phyloP scores from a whole-genome alignment of 2,329 filamentous ascomycete genomes.

The Aspergillus sp. region DNA sequence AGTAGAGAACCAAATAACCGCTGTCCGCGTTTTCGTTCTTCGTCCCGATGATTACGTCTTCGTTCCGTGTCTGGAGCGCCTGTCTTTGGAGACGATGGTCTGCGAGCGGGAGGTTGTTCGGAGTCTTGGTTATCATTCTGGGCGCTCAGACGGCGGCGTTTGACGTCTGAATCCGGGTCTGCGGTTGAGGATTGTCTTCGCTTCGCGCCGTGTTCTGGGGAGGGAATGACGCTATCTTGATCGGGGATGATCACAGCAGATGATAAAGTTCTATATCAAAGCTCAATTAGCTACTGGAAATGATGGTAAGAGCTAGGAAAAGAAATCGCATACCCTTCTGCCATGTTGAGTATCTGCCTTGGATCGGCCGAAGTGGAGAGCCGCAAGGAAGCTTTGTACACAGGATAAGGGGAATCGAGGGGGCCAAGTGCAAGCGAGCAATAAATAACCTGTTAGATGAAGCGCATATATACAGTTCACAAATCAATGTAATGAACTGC shows the following conservation, averaged over 20 bases:
- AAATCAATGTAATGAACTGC: background rate
- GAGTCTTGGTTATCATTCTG: constrained; percentile 27
- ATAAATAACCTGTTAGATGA: background rate
- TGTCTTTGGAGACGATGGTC: constrained; percentile 24
- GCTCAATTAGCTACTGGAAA: background rate
- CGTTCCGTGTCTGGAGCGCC: constrained; percentile 19
- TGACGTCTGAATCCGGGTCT: constrained; percentile 47
- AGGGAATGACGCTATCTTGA: constrained; percentile 25
- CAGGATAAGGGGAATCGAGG: background rate
- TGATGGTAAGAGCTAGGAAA: background rate
- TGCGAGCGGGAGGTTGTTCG: constrained; percentile 21
- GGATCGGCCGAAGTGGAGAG: background rate
- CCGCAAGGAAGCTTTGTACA: background rate
- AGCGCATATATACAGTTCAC: background rate
- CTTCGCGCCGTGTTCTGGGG: constrained; percentile 44
- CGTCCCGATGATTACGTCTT: constrained; percentile 49
- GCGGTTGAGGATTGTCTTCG: constrained; percentile 56
- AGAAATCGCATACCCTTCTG: constrained; percentile 15
- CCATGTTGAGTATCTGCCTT: constrained; percentile 10
- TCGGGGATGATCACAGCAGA: constrained; percentile 57
- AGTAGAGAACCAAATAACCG: constrained; percentile 82
- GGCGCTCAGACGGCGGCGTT: constrained; percentile 53
- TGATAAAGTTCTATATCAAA: constrained; percentile 40
- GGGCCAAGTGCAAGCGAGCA: background rate
- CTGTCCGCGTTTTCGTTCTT: constrained; percentile 82